Conservation (phyloP, 176 grass and related monocot species). For the Juncus inflexus region DNA sequence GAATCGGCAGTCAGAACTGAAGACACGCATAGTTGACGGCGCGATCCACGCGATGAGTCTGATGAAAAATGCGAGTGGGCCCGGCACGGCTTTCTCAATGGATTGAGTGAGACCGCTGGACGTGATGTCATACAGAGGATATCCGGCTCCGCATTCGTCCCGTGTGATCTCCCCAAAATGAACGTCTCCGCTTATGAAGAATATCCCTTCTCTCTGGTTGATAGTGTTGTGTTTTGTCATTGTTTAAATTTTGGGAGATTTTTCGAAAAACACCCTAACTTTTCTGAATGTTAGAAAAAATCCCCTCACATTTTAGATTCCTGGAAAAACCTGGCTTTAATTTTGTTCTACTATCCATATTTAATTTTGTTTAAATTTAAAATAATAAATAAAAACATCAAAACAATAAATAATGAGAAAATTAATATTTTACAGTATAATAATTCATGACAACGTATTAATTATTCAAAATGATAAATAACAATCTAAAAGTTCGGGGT, state of each 20-base stretch:
- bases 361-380: too few species aligned
- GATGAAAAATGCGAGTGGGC: constrained; percentile 41
- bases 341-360: too few species aligned
- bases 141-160: constrained; percentile 64
- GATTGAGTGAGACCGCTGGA: constrained; percentile 92
- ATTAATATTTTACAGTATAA: too few species aligned
- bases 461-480: too few species aligned
- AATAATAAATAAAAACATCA: too few species aligned
- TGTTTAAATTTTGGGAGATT: constrained; percentile 17
- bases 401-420: too few species aligned
- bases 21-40: constrained; percentile 72
- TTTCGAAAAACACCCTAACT: too few species aligned
- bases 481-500: too few species aligned
- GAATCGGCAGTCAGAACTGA: constrained; percentile 41
- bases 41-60: constrained; percentile 52
- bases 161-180: constrained; percentile 94
- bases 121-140: constrained; percentile 86
- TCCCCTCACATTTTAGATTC: too few species aligned
- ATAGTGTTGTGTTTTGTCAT: background rate
- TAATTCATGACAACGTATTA: too few species aligned
- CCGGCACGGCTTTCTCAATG: constrained; percentile 49
- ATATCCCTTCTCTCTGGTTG: constrained; percentile 64
- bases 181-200: constrained; percentile 92
- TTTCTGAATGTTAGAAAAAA: too few species aligned
- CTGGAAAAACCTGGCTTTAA: too few species aligned